Evolutionary conservation across 179 eudicot genomes (phyloP).

Genomic region (Actinidia arguta): DNA sequence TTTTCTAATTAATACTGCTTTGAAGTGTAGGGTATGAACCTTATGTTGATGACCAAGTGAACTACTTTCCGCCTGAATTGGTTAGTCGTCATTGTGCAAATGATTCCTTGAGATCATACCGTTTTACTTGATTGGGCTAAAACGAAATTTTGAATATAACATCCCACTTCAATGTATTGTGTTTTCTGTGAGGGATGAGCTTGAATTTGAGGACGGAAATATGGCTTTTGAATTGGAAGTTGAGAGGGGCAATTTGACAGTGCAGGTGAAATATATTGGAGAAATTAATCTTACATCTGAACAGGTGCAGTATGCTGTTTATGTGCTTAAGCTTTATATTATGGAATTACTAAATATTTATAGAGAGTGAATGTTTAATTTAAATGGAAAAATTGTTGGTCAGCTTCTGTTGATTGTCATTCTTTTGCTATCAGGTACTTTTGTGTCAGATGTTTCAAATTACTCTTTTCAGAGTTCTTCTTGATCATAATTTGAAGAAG

Average conservation of each 20-base stretch:
- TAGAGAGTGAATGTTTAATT: neutral
- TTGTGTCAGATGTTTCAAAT: constrained; percentile 66
- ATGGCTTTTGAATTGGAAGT: constrained; percentile 54
- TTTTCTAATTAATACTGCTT: constrained; percentile 1
- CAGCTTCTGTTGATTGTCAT: constrained; percentile 19
- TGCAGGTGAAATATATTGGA: constrained; percentile 49
- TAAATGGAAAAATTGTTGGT: constrained; percentile 1
- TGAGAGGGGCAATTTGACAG: constrained; percentile 60
- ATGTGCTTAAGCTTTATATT: neutral
- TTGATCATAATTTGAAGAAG: constrained; percentile 46
- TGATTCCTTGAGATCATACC: constrained; percentile 36
- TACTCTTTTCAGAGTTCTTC: constrained; percentile 61
- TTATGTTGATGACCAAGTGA: constrained; percentile 47
- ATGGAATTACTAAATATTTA: neutral
- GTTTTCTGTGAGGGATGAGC: constrained; percentile 51
- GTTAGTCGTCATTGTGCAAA: constrained; percentile 35
- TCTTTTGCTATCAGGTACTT: constrained; percentile 51
- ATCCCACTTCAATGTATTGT: constrained; percentile 52
- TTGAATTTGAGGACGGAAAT: constrained; percentile 49
- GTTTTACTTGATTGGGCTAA: constrained; percentile 66
- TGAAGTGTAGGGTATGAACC: constrained; percentile 48
- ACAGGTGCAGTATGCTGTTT: constrained; percentile 46
- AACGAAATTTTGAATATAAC: constrained; percentile 47
- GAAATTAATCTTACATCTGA: constrained; percentile 40
- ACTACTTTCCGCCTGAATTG: constrained; percentile 68